A percentile compares a stretch with the other conserved stretches of the same genome.
phyloP scores from a whole-genome alignment of 1,139 yeast species.

The Saccharomyces pastorianus region DNA sequence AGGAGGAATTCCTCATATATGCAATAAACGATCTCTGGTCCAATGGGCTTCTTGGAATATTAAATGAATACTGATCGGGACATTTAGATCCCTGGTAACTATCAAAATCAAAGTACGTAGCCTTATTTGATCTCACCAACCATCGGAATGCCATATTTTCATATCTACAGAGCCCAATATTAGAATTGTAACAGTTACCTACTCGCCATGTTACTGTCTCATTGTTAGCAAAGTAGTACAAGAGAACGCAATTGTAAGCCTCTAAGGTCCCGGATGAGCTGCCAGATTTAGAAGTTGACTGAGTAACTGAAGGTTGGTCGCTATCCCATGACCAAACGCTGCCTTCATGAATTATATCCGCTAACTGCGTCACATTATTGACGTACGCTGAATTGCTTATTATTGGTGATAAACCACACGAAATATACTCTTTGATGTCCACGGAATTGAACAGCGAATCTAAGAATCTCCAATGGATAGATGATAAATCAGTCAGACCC shows the following conservation, averaged over 20 bases:
- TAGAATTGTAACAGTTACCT: slow-evolving; percentile 52
- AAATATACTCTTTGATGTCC: slow-evolving; percentile 35
- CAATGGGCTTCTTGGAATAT: slow-evolving; percentile 49
- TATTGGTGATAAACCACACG: slow-evolving; percentile 57
- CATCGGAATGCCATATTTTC: slow-evolving; percentile 39
- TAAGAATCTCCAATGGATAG: slow-evolving; percentile 35
- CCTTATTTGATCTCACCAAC: slow-evolving; percentile 34
- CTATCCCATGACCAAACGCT: slow-evolving; percentile 66
- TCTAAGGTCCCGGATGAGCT: slow-evolving; percentile 24
- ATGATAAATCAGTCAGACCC: slow-evolving; percentile 11
- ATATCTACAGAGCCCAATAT: slow-evolving; percentile 51
- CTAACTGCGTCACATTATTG: slow-evolving; percentile 25
- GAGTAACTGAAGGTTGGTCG: slow-evolving; percentile 40
- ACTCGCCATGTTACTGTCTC: slow-evolving; percentile 47
- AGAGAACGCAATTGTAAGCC: slow-evolving; percentile 57
- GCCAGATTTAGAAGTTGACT: slow-evolving; percentile 13
- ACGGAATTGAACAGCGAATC: slow-evolving; percentile 31
- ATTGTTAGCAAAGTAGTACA: slow-evolving; percentile 24
- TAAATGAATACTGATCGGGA: slow-evolving; percentile 44
- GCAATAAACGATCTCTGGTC: slow-evolving; percentile 36
- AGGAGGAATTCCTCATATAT: slow-evolving; percentile 14
- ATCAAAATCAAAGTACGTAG: slow-evolving; percentile 41
- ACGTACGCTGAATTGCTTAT: slow-evolving; percentile 31
- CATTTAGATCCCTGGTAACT: slow-evolving; percentile 37
- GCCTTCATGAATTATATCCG: slow-evolving; percentile 31